Base-by-base conservation (phyloP, 2,329 filamentous ascomycete species). In the Fusarium secorum region DNA sequence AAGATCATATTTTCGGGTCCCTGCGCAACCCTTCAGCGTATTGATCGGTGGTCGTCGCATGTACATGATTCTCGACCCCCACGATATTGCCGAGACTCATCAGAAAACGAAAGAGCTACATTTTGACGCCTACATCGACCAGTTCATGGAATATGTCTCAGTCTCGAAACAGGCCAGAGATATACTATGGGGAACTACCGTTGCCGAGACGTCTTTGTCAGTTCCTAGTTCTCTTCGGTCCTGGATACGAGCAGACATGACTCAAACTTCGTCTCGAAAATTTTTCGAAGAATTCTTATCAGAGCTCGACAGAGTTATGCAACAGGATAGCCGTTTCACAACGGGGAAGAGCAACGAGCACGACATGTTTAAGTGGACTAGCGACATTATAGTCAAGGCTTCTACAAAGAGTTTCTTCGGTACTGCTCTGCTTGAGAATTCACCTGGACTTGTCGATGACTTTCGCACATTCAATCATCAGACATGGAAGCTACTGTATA, bases 51-150 rank as follows among this genome's bases (percentile, higher is more conserved):
- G 36, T 7, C 44, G 44, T 9, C 38, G 54, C 3, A 44, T 38
- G n/a, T 63, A 63, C 7, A 11, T 51, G 14, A 48, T 60, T 3
- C 44, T 60, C 7, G 44, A 51, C 11, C 44, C 18, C 11, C 44
- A 7, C 6, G 32, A 38, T 6, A 38, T 63, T 10, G 10, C n/a
- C 2, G 45, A 60, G 24, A 22, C 46, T 11, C 33, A 38, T 9
- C 59, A 42, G 5, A 63, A 33, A 22, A 51, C 38, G 1, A 60
- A 51, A 9, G 44, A 63, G 5, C 3, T 63, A 11, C n/a, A 38
- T 0, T 51, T 60, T 11, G 60, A 63, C 1, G 36, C 60, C 1
- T 60, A 51, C 6, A 36, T 60, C 11, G 55, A 63, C 7, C 22
- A 63, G 10, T 26, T 60, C 4, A 45, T 63, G 60, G 7, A 24